A percentile compares a stretch with the other conserved stretches of the same genome.
Conservation (phyloP, 306 rosid genomes). For the Corylus avellana region DNA sequence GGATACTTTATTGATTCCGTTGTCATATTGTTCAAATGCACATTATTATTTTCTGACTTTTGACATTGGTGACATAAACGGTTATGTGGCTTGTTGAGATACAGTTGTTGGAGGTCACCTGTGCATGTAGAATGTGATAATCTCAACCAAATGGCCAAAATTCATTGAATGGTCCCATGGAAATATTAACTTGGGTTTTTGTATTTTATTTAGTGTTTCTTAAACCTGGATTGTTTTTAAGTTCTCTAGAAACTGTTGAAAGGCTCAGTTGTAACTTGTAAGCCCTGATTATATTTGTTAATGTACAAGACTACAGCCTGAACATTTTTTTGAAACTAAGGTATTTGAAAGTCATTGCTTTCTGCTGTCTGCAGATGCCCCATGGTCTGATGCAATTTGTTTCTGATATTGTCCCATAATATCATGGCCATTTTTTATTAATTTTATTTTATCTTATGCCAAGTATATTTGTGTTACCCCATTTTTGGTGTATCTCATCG, state of each 20-base stretch:
- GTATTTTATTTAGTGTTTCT: neutral
- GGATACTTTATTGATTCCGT: neutral
- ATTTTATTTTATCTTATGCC: neutral
- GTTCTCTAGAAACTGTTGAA: neutral
- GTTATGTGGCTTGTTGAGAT: neutral
- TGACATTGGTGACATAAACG: neutral
- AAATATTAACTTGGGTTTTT: neutral
- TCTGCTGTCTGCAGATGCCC: neutral
- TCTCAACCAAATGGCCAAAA: conserved; percentile 1
- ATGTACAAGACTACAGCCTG: neutral
- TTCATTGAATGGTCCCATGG: neutral
- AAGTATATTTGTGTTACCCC: conserved; percentile 3
- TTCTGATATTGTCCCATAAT: neutral
- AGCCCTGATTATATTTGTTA: neutral
- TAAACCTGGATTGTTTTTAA: neutral
- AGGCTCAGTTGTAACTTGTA: neutral
- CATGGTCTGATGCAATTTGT: conserved; percentile 2
- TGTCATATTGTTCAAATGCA: neutral
- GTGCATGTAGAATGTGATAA: neutral
- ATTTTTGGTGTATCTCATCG: conserved; percentile 23
- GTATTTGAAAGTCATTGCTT: neutral
- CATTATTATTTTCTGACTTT: neutral
- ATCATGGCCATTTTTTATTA: neutral
- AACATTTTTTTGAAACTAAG: conserved; percentile 4
- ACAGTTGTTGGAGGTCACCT: neutral